These are phyloP conservation scores for Articulospora tetracladia DNA, from an alignment of 495 filamentous ascomycete species.

Conservation along the genomic window DNA sequence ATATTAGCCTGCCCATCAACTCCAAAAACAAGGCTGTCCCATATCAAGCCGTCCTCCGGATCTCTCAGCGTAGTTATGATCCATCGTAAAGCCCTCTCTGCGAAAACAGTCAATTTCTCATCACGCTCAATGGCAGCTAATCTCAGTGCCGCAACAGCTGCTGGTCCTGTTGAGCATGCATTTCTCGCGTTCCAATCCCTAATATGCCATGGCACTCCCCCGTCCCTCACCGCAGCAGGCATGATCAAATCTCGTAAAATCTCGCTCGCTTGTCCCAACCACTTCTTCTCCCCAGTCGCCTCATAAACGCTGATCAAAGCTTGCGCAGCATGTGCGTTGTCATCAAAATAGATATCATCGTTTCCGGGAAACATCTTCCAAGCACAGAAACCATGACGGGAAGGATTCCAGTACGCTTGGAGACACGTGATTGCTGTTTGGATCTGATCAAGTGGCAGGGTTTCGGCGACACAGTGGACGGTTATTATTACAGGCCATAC, in stretches of 20 bases:
- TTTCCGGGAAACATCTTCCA: conserved; percentile 4
- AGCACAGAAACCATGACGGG: background rate
- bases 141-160: background rate
- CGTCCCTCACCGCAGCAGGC: background rate
- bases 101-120: background rate
- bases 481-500: background rate
- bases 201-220: background rate
- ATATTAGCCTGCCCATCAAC: background rate
- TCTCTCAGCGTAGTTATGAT: background rate
- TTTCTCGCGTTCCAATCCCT: background rate
- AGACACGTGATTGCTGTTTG: background rate
- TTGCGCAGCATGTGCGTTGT: conserved; percentile 1
- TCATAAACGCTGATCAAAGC: background rate
- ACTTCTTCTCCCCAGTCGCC: background rate
- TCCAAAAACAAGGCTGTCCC: background rate
- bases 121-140: background rate
- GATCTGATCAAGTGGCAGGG: background rate
- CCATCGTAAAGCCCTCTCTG: background rate
- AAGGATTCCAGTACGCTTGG: conserved; percentile 1
- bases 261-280: background rate
- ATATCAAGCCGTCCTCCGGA: background rate
- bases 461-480: background rate
- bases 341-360: conserved; percentile 1
- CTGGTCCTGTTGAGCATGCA: background rate
- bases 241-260: background rate